Evolutionary conservation across 2,329 filamentous ascomycete genomes (phyloP), one percentile per base, ranked within the genome.

Genomic region (Penicillium expansum): DNA sequence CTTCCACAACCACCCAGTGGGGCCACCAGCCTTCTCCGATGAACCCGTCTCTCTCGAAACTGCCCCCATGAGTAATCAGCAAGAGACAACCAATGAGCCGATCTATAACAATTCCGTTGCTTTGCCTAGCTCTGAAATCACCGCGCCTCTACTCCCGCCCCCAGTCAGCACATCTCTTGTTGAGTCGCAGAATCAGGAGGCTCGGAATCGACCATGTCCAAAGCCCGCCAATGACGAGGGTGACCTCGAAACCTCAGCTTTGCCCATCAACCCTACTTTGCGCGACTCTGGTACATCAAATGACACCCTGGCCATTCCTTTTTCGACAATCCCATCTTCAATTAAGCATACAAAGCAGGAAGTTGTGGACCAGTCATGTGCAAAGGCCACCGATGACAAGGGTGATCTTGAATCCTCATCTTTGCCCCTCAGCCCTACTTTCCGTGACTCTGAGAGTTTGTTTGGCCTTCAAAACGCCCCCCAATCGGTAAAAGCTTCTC

Each of bases 231-330:
- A 30, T n/a, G 37, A 55, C 4, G 37, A 42, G 13, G 38, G 39
- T n/a, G 32, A 27, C 18, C 54, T 56, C 8, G 29, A 14, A 52
- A 29, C 41, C 18, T 56, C 54, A 4, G 22, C 27, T 29, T 41
- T 56, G 14, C 33, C 54, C 13, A 56, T 56, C 20, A 56, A 52
- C 29, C 54, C 54, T 48, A 48, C 43, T 18, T 39, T 53, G 16
- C 24, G 33, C 7, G 33, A 38, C 7, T 29, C 14, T 8, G 2
- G 3, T 6, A 39, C 42, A 48, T 18, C 42, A 24, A 33, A 4
- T n/a, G 10, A 14, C 10, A 18, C 24, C n/a, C 24, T 5, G 11
- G 10, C 7, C 10, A 37, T 24, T 1, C 7, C n/a, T 44, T 35
- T 14, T n/a, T 29, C 22, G 13, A 27, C 16, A 35, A 5, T 3